Percentiles rank a stretch among this genome's conserved stretches.
Conservation (phyloP, 345 rosid species). For the Zanthoxylum bungeanum region DNA sequence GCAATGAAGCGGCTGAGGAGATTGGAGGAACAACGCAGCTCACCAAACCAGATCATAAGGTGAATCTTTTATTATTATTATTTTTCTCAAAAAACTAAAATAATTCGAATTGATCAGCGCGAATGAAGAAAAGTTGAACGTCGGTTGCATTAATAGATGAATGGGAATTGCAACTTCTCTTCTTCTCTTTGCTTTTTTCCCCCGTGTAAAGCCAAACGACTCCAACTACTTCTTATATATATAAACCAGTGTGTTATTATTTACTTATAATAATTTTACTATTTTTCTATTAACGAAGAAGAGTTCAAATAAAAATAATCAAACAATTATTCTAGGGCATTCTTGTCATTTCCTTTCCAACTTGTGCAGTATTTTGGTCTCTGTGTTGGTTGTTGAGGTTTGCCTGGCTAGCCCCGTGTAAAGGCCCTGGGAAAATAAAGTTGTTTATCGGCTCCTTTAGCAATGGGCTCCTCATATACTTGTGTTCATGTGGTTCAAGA, state of each 20-base stretch:
- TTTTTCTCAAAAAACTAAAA: not conserved
- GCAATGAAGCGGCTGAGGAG: constrained; percentile 64
- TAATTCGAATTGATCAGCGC: not conserved
- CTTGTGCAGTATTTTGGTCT: not conserved
- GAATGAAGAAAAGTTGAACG: not conserved
- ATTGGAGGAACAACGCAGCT: constrained; percentile 47
- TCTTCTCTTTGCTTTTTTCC: not conserved
- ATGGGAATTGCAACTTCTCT: not conserved
- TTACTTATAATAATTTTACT: too few species aligned
- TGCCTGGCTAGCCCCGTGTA: too few species aligned
- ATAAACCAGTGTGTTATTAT: too few species aligned
- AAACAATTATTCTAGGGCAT: not conserved
- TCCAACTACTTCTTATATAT: not conserved
- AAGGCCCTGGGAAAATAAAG: too few species aligned
- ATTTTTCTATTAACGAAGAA: too few species aligned
- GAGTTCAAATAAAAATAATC: not conserved
- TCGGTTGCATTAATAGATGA: constrained; percentile 15
- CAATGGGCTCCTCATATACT: too few species aligned
- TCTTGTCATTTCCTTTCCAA: not conserved
- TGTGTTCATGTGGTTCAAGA: too few species aligned
- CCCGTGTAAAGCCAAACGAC: not conserved
- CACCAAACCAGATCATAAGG: constrained; percentile 51
- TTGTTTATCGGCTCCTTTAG: too few species aligned
- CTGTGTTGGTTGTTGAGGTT: too few species aligned
- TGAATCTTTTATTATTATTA: constrained; percentile 1